Conservation (phyloP, 2,329 filamentous ascomycete genomes). For the Xylaria sp. region DNA sequence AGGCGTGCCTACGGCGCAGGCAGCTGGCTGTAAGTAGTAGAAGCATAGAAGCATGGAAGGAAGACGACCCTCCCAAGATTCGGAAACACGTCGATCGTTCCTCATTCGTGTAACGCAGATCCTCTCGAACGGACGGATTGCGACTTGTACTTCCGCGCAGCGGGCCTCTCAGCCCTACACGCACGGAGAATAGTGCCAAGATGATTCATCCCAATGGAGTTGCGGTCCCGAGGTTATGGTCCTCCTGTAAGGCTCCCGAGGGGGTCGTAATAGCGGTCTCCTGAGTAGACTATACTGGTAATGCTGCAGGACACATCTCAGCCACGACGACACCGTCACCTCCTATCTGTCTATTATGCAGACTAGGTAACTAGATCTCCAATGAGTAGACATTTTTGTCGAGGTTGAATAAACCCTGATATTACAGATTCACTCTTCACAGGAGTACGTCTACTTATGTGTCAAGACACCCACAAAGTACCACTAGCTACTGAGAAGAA, state of each 20-base stretch:
- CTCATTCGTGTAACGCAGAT: not conserved
- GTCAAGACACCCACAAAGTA: too few species aligned
- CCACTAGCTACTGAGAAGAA: not conserved
- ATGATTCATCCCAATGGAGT: not conserved
- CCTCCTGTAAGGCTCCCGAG: not conserved
- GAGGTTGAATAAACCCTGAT: not conserved
- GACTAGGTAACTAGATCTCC: not conserved
- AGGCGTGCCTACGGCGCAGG: too few species aligned
- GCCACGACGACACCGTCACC: not conserved
- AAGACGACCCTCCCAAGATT: not conserved
- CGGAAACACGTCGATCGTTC: constrained; percentile 1
- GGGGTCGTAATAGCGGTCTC: not conserved
- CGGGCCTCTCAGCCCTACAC: constrained; percentile 23
- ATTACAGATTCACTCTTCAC: not conserved
- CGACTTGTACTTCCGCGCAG: constrained; percentile 10
- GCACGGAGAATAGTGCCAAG: not conserved
- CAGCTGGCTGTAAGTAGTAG: too few species aligned
- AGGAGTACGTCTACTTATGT: not conserved
- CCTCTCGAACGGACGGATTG: constrained; percentile 3
- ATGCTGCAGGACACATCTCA: not conserved
- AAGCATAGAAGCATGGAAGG: not conserved
- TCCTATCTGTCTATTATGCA: too few species aligned
- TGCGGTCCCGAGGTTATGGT: not conserved
- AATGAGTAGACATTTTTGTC: too few species aligned
- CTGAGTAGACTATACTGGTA: not conserved